Conservation (phyloP, 2,329 filamentous ascomycete species). For the Neofusicoccum ribis region DNA sequence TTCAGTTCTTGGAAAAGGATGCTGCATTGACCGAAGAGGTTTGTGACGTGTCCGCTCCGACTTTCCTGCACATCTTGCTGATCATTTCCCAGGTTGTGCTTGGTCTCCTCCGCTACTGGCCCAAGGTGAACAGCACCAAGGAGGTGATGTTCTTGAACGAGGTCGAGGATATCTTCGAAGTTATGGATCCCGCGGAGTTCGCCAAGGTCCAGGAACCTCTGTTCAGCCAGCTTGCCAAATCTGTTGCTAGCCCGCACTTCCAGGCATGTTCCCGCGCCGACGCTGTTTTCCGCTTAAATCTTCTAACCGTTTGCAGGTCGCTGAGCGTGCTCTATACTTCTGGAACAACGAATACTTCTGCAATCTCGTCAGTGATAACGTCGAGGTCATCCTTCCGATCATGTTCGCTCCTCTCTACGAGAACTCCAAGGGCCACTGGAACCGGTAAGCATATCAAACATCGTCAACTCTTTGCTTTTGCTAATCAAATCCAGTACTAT, state of each 20-base stretch:
- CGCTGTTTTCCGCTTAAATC: constrained; percentile 20
- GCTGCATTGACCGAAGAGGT: constrained; percentile 95
- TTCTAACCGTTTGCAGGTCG: constrained; percentile 59
- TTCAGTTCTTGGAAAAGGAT: constrained; percentile 98
- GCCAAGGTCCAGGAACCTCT: constrained; percentile 97
- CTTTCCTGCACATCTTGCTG: constrained; percentile 20
- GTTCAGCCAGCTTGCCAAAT: constrained; percentile 96
- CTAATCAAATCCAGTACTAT: constrained; percentile 71
- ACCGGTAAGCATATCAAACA: constrained; percentile 64
- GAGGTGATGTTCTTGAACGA: constrained; percentile 99
- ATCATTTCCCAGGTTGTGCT: constrained; percentile 71
- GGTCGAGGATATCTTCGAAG: constrained; percentile 98
- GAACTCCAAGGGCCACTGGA: constrained; percentile 99
- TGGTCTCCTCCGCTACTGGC: constrained; percentile 94
- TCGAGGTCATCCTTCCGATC: constrained; percentile 96
- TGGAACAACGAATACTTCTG: constrained; percentile 99
- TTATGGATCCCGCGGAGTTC: constrained; percentile 98
- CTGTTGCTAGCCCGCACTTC: constrained; percentile 96
- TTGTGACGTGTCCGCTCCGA: constrained; percentile 33
- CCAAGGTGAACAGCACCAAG: constrained; percentile 98
- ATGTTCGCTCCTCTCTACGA: constrained; percentile 99
- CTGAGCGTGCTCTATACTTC: constrained; percentile 95
- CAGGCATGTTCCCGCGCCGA: constrained; percentile 55
- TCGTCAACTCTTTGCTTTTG: neutral
- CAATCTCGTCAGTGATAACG: constrained; percentile 97